These are phyloP conservation scores for Sphaerulina vaccinii DNA, from an alignment of 2,329 filamentous ascomycete species.

Conservation along the genomic window DNA sequence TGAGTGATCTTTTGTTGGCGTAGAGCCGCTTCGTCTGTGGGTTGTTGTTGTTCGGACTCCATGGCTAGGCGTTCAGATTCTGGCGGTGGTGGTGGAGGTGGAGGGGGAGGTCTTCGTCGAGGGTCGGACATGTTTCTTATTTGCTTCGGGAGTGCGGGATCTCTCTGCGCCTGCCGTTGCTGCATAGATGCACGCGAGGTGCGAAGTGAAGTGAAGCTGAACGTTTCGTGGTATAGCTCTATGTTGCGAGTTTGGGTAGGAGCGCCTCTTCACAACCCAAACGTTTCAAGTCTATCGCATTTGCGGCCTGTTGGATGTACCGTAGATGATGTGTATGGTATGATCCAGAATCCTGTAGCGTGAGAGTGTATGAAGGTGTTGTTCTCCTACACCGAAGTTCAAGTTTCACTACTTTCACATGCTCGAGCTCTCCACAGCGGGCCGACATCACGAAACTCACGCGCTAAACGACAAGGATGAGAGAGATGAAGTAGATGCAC, in stretches of 20 bases:
- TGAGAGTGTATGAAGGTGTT: background rate
- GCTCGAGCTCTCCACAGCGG: background rate
- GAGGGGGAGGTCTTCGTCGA: slow-evolving; percentile 24
- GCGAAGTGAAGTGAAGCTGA: background rate
- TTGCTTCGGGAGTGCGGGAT: no score
- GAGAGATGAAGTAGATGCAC: background rate
- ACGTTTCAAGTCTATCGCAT: no score
- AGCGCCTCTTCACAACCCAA: no score
- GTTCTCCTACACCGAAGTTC: background rate
- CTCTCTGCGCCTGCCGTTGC: no score
- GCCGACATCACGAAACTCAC: slow-evolving; percentile 1
- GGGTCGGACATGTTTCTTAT: slow-evolving; percentile 47
- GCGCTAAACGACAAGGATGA: no score
- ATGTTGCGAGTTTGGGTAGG: no score
- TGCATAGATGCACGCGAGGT: no score
- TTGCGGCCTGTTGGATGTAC: no score
- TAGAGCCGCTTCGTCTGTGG: slow-evolving; percentile 18
- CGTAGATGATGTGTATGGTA: no score
- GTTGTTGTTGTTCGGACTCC: slow-evolving; percentile 21
- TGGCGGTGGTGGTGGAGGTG: slow-evolving; percentile 52
- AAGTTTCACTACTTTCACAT: no score
- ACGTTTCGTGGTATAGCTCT: no score
- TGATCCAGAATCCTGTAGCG: no score
- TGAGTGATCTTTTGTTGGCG: slow-evolving; percentile 24
- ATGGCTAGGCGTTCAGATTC: slow-evolving; percentile 29